Evolutionary conservation across 2,329 filamentous ascomycete species (phyloP), one percentile per base, ranked within the genome.

Genomic region (Moelleriella libera): DNA sequence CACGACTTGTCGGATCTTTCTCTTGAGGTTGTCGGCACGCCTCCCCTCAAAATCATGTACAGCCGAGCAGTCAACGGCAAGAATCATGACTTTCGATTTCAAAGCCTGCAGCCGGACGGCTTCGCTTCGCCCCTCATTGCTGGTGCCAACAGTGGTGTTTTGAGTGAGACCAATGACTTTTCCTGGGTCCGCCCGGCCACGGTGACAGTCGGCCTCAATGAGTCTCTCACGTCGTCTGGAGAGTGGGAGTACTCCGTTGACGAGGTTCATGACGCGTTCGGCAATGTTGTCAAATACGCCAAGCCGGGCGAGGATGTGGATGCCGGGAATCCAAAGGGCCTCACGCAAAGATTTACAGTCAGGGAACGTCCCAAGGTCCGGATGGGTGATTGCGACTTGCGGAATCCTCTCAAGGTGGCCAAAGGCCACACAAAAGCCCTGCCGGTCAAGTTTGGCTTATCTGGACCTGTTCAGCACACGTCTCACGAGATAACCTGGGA

Each of bases 31-130:
- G 75, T 85, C 53, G 92, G 92, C 14, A 94, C 88, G 0, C 87
- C 94, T 3, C 92, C 92, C 3, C 71, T 98, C 53, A 89, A 89
- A 61, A 85, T 98, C 55, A 86, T 87, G 56, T 98, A 98, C 65
- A 92, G 87, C 57, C 83, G 88, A 47, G 83, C 81, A 6, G 82
- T 95, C 55, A 95, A 97, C 55, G 80, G 81, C 51, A 83, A 85
- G 53, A 81, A 94, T 53, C 82, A 83, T 55, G 86, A 85, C 50
- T 88, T 89, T 54, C 88, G 90, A 52, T 90, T 94, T 56, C 89
- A 97, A 64, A 95, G 87, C 58, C 79, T 98, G 43, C 89, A 95
- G 56, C 89, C 92, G 0, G 88, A 96, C 45, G 85, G 86, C 37
- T 83, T 89, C 57, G 72, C 76, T 3, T 94, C 88, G 1, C 88